Evolutionary conservation across 108 stramenopile species (phyloP).

Genomic region (Schizochytrium sp.): DNA sequence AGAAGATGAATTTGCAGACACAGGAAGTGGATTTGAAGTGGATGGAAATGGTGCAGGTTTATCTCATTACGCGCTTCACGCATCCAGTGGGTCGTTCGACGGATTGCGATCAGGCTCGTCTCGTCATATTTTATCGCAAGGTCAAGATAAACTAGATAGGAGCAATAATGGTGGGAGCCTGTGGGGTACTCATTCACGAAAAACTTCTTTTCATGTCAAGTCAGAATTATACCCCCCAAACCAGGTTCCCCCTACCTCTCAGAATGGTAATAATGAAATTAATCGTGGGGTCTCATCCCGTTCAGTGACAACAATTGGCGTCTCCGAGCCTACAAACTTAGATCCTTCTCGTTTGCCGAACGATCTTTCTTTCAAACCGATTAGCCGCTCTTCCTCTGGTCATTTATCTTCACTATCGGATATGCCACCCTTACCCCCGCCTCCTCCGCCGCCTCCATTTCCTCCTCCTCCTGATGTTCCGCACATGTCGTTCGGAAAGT

Average conservation of each 20-base stretch:
- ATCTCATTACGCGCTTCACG: not conserved
- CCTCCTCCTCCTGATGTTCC: not conserved
- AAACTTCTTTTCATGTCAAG: constrained; percentile 21
- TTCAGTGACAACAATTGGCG: too few relatives aligned
- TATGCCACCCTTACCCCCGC: constrained; percentile 8
- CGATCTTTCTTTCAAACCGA: too few relatives aligned
- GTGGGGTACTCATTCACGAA: constrained; percentile 5
- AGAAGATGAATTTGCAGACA: not conserved
- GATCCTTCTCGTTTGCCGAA: too few relatives aligned
- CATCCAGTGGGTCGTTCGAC: too few relatives aligned
- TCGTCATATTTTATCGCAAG: too few relatives aligned
- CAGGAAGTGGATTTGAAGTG: not conserved
- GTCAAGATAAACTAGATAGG: too few relatives aligned
- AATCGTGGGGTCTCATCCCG: too few relatives aligned
- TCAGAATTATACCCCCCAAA: constrained; percentile 28
- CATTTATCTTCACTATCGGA: not conserved
- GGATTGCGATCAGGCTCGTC: too few relatives aligned
- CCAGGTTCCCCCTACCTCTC: not conserved
- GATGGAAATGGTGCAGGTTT: not conserved
- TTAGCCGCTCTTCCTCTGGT: too few relatives aligned
- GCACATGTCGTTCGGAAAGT: not conserved
- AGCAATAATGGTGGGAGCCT: not conserved
- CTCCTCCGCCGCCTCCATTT: not conserved
- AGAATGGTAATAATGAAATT: too few relatives aligned
- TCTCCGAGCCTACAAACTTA: too few relatives aligned